These are phyloP conservation scores for Mimosa pudica DNA, from an alignment of 306 rosid species.

Conservation along the genomic window DNA sequence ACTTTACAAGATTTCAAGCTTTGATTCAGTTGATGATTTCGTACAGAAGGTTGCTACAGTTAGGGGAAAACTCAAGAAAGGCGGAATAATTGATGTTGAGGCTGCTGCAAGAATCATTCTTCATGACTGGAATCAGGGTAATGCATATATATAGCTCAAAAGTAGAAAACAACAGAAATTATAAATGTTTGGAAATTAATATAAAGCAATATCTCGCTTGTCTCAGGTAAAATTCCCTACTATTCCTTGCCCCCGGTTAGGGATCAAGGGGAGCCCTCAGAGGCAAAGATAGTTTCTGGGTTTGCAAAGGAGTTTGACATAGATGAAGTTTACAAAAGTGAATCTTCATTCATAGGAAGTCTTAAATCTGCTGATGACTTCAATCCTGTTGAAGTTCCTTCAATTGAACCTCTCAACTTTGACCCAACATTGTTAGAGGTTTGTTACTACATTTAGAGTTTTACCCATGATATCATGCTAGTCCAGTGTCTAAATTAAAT, in stretches of 20 bases:
- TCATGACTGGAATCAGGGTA: constrained; percentile 97
- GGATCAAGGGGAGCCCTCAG: constrained; percentile 68
- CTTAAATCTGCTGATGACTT: constrained; percentile 77
- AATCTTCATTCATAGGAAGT: constrained; percentile 86
- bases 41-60: constrained; percentile 80
- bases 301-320: constrained; percentile 75
- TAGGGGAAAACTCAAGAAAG: constrained; percentile 93
- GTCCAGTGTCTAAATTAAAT: background rate
- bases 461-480: background rate
- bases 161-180: background rate
- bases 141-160: constrained; percentile 27
- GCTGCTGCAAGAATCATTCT: constrained; percentile 92
- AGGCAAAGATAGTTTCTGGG: constrained; percentile 68
- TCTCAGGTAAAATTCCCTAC: constrained; percentile 90
- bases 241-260: constrained; percentile 89
- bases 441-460: constrained; percentile 20
- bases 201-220: constrained; percentile 9
- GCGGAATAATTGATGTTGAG: constrained; percentile 73
- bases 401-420: constrained; percentile 62
- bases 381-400: constrained; percentile 85
- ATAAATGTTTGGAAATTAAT: constrained; percentile 19
- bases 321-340: constrained; percentile 75
- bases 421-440: constrained; percentile 72
- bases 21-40: constrained; percentile 82
- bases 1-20: constrained; percentile 77